Conservation (phyloP, 2,329 filamentous ascomycete species). For the Hyphodiscus sp. region DNA sequence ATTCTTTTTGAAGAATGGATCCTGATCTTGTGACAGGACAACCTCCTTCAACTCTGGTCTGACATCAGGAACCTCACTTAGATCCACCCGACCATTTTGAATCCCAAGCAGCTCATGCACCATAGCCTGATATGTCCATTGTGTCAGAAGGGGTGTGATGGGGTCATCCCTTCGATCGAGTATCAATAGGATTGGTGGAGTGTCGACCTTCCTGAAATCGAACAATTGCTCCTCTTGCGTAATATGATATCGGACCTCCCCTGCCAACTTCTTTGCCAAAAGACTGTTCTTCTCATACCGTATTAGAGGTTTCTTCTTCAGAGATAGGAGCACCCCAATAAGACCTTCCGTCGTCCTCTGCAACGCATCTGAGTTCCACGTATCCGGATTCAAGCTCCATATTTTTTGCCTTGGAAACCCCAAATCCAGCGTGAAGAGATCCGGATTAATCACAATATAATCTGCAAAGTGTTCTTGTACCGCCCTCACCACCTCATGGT, state of each 20-base stretch:
- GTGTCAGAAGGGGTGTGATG: slow-evolving; percentile 85
- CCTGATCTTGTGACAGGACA: slow-evolving; percentile 91
- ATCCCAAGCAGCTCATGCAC: slow-evolving; percentile 95
- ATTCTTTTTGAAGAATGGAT: slow-evolving; percentile 98
- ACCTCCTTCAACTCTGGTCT: slow-evolving; percentile 87
- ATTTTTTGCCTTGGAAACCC: slow-evolving; percentile 66
- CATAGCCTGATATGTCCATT: slow-evolving; percentile 99
- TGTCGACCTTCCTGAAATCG: slow-evolving; percentile 92
- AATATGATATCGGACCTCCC: slow-evolving; percentile 85
- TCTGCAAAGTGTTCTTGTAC: slow-evolving; percentile 97
- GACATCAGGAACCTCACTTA: slow-evolving; percentile 77
- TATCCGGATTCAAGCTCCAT: slow-evolving; percentile 76
- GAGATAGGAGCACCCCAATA: slow-evolving; percentile 72
- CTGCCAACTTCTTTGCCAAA: slow-evolving; percentile 85
- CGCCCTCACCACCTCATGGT: slow-evolving; percentile 90
- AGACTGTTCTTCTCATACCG: slow-evolving; percentile 88
- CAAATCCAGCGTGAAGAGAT: slow-evolving; percentile 77
- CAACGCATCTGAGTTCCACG: slow-evolving; percentile 85
- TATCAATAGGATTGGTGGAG: slow-evolving; percentile 84
- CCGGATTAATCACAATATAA: slow-evolving; percentile 90
- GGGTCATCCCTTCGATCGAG: slow-evolving; percentile 91
- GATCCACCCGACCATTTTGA: slow-evolving; percentile 85
- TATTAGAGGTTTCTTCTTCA: slow-evolving; percentile 96
- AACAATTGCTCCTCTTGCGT: slow-evolving; percentile 95
- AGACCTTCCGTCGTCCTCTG: slow-evolving; percentile 83